phyloP scores from a whole-genome alignment of 176 grass and related monocot genomes.

The Lolium perenne region DNA sequence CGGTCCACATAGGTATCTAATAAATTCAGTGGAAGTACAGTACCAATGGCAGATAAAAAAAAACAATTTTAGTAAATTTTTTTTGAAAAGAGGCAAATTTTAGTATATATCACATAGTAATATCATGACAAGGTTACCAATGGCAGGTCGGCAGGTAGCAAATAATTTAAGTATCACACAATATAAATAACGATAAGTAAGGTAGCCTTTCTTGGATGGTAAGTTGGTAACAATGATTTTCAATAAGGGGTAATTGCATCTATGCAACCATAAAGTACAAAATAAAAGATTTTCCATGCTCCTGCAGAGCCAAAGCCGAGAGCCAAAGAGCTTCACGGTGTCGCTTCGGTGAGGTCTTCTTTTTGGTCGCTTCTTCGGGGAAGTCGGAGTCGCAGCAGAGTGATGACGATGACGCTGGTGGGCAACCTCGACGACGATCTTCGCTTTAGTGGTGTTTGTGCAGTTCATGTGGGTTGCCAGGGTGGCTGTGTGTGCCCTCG shows the following conservation, averaged over 20 bases:
- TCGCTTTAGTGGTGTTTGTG: too few relatives aligned
- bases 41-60: background rate
- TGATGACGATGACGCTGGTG: too few relatives aligned
- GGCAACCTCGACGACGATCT: too few relatives aligned
- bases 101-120: background rate
- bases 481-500: too few relatives aligned
- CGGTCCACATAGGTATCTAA: background rate
- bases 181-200: background rate
- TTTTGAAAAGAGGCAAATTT: too few relatives aligned
- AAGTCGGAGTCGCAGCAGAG: too few relatives aligned
- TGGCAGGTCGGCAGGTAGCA: background rate
- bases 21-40: background rate
- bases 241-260: background rate
- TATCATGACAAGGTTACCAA: background rate
- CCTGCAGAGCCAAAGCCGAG: background rate
- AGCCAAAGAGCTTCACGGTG: too few relatives aligned
- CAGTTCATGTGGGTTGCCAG: too few relatives aligned
- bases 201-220: background rate
- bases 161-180: slow-evolving; percentile 17
- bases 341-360: too few relatives aligned
- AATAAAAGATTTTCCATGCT: background rate
- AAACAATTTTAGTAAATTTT: background rate
- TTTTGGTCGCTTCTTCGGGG: too few relatives aligned
- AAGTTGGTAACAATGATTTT: background rate
- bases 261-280: background rate